Percentiles rank a stretch among this genome's conserved stretches.
These are phyloP conservation scores for Sporothrix phasma DNA, from an alignment of 2,329 filamentous ascomycete genomes.

Conservation along the genomic window DNA sequence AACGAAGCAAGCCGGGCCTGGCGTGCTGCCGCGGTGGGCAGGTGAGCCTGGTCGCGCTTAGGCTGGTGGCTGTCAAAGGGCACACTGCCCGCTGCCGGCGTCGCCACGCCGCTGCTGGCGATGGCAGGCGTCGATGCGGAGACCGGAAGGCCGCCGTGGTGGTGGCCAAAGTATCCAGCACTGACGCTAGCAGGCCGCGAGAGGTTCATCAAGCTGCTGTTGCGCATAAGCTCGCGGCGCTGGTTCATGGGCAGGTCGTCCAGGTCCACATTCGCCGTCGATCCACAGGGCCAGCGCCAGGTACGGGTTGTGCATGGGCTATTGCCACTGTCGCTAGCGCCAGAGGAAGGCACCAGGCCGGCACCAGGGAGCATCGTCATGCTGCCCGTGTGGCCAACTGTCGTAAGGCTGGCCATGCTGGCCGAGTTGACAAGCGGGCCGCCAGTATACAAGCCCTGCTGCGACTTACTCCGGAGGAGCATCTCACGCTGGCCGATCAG, in stretches of 20 bases:
- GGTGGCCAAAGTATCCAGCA: conserved; percentile 11
- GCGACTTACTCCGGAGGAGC: conserved; percentile 43
- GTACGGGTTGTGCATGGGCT: conserved; percentile 6
- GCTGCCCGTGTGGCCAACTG: conserved; percentile 24
- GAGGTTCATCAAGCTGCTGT: conserved; percentile 34
- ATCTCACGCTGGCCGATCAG: conserved; percentile 46
- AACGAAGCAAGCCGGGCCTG: conserved; percentile 56
- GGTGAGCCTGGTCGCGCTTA: conserved; percentile 32
- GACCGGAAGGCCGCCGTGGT: background rate
- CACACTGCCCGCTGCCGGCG: conserved; percentile 26
- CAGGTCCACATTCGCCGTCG: conserved; percentile 31
- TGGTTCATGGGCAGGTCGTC: conserved; percentile 66
- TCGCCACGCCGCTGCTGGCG: background rate
- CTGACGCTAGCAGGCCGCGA: conserved; percentile 10
- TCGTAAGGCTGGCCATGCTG: conserved; percentile 8
- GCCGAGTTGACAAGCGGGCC: conserved; percentile 17
- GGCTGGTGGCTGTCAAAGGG: conserved; percentile 48
- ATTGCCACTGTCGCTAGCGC: conserved; percentile 5
- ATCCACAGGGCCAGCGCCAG: background rate
- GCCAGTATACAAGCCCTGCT: conserved; percentile 29
- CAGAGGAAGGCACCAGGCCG: conserved; percentile 1
- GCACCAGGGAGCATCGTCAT: conserved; percentile 30
- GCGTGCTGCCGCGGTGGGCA: conserved; percentile 36
- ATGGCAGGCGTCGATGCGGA: background rate
- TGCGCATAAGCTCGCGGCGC: conserved; percentile 51